Base-by-base conservation (phyloP, 31 red algal genomes). In the Porphyra umbilicalis region DNA sequence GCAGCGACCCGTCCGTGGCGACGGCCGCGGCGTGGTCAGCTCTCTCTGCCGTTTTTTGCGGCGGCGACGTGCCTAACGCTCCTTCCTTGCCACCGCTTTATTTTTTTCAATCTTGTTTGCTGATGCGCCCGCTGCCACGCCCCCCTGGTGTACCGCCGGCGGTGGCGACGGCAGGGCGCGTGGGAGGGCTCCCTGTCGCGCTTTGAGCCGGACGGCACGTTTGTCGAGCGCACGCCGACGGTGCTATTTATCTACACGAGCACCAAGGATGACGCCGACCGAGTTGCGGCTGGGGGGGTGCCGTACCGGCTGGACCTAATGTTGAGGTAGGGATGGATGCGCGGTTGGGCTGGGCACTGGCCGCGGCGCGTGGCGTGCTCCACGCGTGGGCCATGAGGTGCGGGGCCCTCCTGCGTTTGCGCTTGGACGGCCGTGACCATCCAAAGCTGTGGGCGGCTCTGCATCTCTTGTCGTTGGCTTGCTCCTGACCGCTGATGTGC, bases 161-260 rank as follows among this genome's bases (percentile, higher is more conserved):
- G 44, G 13, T 67, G 44, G 57, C 57, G 42, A 16, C 42, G 57
- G 57, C 36, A 86, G 84, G 84, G 84, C 25, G 35, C 77, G 3
- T 80, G 46, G 35, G 84, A 86, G 37, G 84, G 84, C 34, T 80
- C 79, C 34, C 31, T 86, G 8, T 75, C 33, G 37, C 11, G 35
- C 33, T 86, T 80, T 33, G 40, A 86, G 32, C 29, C 77, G 5
- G 84, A 86, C 35, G 84, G 77, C 25, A 71, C 46, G 32, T 34
- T 38, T 36, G 77, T 80, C 16, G 16, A 31, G 29, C 84, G 84
- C 44, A 38, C 79, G 35, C 77, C 84, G 34, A 86, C 77, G 31
- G 37, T 86, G 5, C 77, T 86, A 15, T 57, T 77, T 33, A 67
- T 86, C 30, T 86, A 67, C 78, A 77, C 75, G 30, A 42, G 76